These are phyloP conservation scores for Litchi chinensis DNA, from an alignment of 345 rosid genomes.

Conservation along the genomic window DNA sequence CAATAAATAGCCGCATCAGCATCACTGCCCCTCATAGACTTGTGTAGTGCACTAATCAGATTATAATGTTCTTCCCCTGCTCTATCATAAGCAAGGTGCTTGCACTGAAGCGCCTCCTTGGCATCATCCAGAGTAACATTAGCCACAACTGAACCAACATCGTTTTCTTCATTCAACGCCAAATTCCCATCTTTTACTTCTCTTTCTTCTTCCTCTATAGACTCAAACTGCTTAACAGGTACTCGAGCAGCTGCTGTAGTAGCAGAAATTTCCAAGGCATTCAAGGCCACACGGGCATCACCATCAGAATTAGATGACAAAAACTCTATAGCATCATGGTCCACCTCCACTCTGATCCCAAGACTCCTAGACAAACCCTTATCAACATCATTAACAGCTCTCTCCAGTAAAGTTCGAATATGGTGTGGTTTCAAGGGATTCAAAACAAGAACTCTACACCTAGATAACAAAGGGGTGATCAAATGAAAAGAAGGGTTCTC, in stretches of 20 bases:
- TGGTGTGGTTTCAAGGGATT: conserved; percentile 63
- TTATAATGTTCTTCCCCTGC: conserved; percentile 89
- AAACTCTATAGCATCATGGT: conserved; percentile 52
- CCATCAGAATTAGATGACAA: conserved; percentile 72
- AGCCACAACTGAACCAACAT: conserved; percentile 13
- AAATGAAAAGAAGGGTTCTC: conserved; percentile 91
- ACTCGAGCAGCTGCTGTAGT: conserved; percentile 53
- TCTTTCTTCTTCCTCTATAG: not conserved
- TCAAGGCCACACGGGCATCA: conserved; percentile 81
- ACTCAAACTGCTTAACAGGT: not conserved
- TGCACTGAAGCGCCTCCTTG: conserved; percentile 79
- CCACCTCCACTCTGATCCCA: conserved; percentile 36
- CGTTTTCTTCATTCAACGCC: conserved; percentile 2
- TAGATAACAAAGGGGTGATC: conserved; percentile 74
- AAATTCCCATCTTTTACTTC: not conserved
- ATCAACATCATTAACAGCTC: conserved; percentile 49
- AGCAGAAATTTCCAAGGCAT: conserved; percentile 73
- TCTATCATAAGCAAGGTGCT: conserved; percentile 79
- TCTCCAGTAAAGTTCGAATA: conserved; percentile 46
- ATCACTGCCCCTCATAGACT: conserved; percentile 83
- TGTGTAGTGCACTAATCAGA: conserved; percentile 79
- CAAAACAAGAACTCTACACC: conserved; percentile 70
- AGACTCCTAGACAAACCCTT: conserved; percentile 48
- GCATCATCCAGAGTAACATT: conserved; percentile 60
- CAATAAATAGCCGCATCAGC: conserved; percentile 83